These are phyloP conservation scores for Plasmodium gonderi DNA, from an alignment of 169 alveolate species.

Conservation along the genomic window DNA sequence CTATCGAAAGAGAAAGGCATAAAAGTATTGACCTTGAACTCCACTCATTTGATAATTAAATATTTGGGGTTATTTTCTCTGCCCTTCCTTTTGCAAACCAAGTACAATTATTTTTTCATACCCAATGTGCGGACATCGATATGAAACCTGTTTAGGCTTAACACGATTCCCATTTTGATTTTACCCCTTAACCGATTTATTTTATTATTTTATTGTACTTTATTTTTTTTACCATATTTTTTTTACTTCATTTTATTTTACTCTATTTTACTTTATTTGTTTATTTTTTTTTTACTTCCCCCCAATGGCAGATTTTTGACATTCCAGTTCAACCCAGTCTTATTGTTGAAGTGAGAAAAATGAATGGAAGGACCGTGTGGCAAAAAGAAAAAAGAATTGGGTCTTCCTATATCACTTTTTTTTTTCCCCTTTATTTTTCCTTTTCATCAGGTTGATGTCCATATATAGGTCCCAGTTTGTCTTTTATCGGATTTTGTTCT, in stretches of 20 bases:
- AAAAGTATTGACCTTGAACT: slow-evolving; percentile 9
- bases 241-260: not conserved
- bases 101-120: not conserved
- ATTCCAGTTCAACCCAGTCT: slow-evolving; percentile 30
- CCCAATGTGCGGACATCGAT: not conserved
- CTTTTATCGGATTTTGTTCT: slow-evolving; percentile 15
- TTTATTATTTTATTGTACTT: too few relatives aligned
- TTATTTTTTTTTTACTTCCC: not conserved
- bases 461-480: slow-evolving; percentile 49
- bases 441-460: slow-evolving; percentile 19
- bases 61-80: slow-evolving; percentile 32
- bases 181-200: not conserved
- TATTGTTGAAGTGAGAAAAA: slow-evolving; percentile 17
- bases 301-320: not conserved
- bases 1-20: slow-evolving; percentile 22
- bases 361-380: not conserved
- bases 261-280: not conserved
- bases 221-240: not conserved
- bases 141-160: too few relatives aligned
- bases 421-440: not conserved
- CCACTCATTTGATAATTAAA: slow-evolving; percentile 38
- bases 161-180: not conserved
- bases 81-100: slow-evolving; percentile 26
- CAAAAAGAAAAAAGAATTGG: not conserved
- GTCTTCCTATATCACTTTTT: not conserved